A percentile compares a stretch with the other conserved stretches of the same genome.
Evolutionary conservation across 2,329 filamentous ascomycete genomes (phyloP).

Genomic region (Colletotrichum agaves): DNA sequence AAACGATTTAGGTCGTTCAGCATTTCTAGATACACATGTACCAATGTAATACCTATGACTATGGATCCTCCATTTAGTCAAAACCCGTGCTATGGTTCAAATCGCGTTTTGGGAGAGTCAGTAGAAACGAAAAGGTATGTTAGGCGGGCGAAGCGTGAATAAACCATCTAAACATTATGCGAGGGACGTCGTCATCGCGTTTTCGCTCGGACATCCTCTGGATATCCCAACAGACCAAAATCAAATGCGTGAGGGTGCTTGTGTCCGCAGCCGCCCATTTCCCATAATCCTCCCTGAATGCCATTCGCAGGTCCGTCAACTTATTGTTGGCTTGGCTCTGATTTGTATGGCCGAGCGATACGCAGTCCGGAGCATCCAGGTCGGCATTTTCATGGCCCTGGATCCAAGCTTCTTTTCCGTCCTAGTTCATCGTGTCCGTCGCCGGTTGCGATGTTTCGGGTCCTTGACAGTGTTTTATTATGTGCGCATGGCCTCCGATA

Average conservation of each 20-base stretch:
- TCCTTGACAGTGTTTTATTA: background rate
- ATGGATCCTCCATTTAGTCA: constrained; percentile 1
- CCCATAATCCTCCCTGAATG: constrained; percentile 6
- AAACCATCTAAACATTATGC: constrained; percentile 31
- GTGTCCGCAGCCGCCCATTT: constrained; percentile 4
- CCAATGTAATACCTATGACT: constrained; percentile 6
- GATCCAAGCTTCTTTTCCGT: background rate
- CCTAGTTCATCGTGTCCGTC: background rate
- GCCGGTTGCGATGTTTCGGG: background rate
- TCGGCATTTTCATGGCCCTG: background rate
- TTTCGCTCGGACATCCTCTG: constrained; percentile 33
- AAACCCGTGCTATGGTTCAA: background rate
- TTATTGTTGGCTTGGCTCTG: background rate
- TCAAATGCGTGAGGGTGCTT: constrained; percentile 4
- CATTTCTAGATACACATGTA: constrained; percentile 32
- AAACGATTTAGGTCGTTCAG: background rate
- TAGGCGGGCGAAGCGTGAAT: constrained; percentile 10
- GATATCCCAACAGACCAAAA: constrained; percentile 34
- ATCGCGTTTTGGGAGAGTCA: background rate
- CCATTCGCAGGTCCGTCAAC: background rate
- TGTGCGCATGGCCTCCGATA: background rate
- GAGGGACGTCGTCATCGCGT: constrained; percentile 32
- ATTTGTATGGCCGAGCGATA: background rate
- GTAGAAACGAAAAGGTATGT: constrained; percentile 2
- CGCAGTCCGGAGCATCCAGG: background rate